Evolutionary conservation across 2,329 filamentous ascomycete genomes (phyloP).

Genomic region (Penicillium verrucosum): DNA sequence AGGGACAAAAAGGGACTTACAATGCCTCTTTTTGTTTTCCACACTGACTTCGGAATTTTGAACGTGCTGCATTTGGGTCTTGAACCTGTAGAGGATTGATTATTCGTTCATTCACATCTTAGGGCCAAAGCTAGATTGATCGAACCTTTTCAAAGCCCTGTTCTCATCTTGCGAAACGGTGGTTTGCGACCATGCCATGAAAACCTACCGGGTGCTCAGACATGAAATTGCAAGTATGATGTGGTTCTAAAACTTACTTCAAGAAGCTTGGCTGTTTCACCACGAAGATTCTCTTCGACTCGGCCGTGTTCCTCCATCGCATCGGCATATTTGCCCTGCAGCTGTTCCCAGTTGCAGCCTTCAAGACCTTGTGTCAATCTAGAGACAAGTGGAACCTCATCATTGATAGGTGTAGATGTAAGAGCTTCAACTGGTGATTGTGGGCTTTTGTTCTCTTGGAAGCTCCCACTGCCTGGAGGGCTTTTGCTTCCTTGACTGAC

Average conservation of each 20-base stretch:
- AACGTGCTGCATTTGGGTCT: slow-evolving; percentile 74
- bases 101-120: not conserved
- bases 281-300: slow-evolving; percentile 62
- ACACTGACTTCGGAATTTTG: slow-evolving; percentile 69
- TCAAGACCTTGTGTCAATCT: slow-evolving; percentile 51
- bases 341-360: slow-evolving; percentile 72
- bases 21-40: slow-evolving; percentile 72
- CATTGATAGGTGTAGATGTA: not conserved
- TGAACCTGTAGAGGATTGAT: slow-evolving; percentile 54
- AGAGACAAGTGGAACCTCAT: slow-evolving; percentile 18
- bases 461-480: not conserved
- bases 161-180: slow-evolving; percentile 70
- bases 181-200: slow-evolving; percentile 72
- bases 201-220: slow-evolving; percentile 57
- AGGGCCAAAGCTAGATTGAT: not conserved
- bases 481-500: slow-evolving; percentile 14
- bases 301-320: slow-evolving; percentile 62
- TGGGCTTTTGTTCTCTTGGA: slow-evolving; percentile 11
- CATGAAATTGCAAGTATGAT: not conserved
- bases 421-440: slow-evolving; percentile 6
- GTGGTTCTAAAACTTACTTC: slow-evolving; percentile 46
- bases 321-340: slow-evolving; percentile 66
- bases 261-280: slow-evolving; percentile 66
- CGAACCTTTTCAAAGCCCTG: slow-evolving; percentile 71
- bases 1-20: slow-evolving; percentile 52